Evolutionary conservation across 1,284 basidiomycete genomes (phyloP), one percentile per base, ranked within the genome.

Genomic region (Trichosporon asahii): DNA sequence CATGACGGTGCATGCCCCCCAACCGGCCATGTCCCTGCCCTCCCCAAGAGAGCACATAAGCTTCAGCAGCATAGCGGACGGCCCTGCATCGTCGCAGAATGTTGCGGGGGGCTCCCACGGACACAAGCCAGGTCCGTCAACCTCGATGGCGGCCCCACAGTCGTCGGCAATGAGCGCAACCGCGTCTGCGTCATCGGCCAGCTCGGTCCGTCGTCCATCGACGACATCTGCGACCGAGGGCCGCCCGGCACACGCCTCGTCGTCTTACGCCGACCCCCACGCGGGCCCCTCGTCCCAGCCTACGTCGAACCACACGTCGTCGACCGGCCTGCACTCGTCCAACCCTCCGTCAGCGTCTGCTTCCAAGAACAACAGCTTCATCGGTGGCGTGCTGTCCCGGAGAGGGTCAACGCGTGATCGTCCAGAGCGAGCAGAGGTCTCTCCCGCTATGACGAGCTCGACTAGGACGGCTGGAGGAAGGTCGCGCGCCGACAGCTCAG

Each of bases 351-450:
- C 74, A 7, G 73, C 74, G 0, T 73, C 74, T 2, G 74, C 69
- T 3, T 74, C 72, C 15, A 76, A 73, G 61, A 67, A 64, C 37
- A 68, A 68, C 46, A 77, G 75, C 67, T 70, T 73, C 33, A 73
- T 74, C 29, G 68, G 71, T 31, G 29, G 57, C 27, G 57, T 61
- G 29, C 15, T 77, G 8, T 75, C 75, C 4, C 65, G 76, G 14
- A 60, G 74, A 12, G 67, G 67, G 61, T 76, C 75, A n/a, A 60
- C 72, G 27, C 71, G 73, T 11, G 76, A 61, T 8, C 57, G 57
- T 6, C 57, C 57, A 21, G 57, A 61, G 15, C 57, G 57, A 0
- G 18, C 57, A 29, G 57, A 61, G 27, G 57, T 33, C 18, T 23
- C 33, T 1, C 53, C 33, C 12, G 66, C 23, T 18, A 37, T 23